Base-by-base conservation (phyloP, 805 yeast genomes). In the Hanseniaspora pseudoguilliermondii region DNA sequence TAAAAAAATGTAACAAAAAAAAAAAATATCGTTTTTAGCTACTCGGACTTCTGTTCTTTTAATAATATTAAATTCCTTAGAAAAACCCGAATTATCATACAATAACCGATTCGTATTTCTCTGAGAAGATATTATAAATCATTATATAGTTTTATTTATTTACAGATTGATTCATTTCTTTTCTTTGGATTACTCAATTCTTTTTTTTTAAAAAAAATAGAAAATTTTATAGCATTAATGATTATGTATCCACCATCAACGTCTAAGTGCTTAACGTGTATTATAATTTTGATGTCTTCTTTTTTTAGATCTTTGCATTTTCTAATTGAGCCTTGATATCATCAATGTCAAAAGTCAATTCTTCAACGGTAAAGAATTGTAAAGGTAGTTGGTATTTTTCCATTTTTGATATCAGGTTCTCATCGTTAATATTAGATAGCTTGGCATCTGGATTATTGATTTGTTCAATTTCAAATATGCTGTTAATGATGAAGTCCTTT, bases 341-440 rank as follows among this genome's bases (percentile, higher is more conserved):
- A 29, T 36, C 50, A 34, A 39, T 53, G 15, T 46, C 47, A 8
- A 53, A 21, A n/a, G 21, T 18, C 13, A 53, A 46, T 18, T 44
- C 36, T 46, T 53, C 50, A 46, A 53, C 40, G 15, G 50, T 46
- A 15, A 44, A 53, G 16, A 20, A 36, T 7, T 38, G 27, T n/a
- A 53, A 18, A 25, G 56, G 56, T 21, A 53, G 25, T 13, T 53
- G 39, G 25, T 38, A 53, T 39, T 53, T 25, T 16, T 53, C 43
- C 50, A 53, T 46, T 35, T 46, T 46, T 5, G 42, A 16, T 13
- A 53, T 46, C 9, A 53, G n/a, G 18, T 53, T 53, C 9, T 36
- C 36, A 21, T 53, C 56, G 18, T 29, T 53, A 16, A 46, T 46
- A 16, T 32, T 35, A 13, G 32, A 18, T 10, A 29, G 21, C 10